phyloP scores from a whole-genome alignment of 2,329 filamentous ascomycete genomes.

The Pyrenophora graminea region DNA sequence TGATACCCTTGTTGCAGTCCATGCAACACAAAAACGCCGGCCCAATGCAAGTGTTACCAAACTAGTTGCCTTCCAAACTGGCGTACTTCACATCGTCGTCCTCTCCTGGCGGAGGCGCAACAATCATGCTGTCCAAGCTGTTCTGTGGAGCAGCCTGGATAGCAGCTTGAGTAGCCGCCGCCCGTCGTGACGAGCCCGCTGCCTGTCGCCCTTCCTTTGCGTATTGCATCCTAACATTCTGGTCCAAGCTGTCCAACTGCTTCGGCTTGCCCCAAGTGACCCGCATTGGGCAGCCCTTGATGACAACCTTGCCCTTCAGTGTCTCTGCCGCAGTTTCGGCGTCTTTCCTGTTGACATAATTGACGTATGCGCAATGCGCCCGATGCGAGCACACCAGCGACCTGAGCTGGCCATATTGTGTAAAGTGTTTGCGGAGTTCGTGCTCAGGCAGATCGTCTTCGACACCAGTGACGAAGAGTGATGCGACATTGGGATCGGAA shows the following conservation, averaged over 20 bases:
- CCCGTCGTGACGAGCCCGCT: slow-evolving; percentile 32
- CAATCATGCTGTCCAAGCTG: slow-evolving; percentile 50
- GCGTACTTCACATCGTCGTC: slow-evolving; percentile 82
- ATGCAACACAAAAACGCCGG: slow-evolving; percentile 32
- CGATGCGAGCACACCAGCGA: slow-evolving; percentile 95
- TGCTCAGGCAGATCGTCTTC: slow-evolving; percentile 96
- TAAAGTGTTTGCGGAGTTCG: slow-evolving; percentile 88
- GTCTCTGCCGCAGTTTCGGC: slow-evolving; percentile 85
- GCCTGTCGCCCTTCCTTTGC: slow-evolving; percentile 70
- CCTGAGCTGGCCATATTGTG: slow-evolving; percentile 84
- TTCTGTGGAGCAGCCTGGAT: slow-evolving; percentile 49
- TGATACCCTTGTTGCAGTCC: slow-evolving; percentile 36
- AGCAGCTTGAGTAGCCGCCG: slow-evolving; percentile 41
- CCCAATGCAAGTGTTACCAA: slow-evolving; percentile 22
- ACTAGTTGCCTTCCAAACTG: slow-evolving; percentile 76
- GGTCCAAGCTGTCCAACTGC: slow-evolving; percentile 87
- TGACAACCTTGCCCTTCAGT: slow-evolving; percentile 84
- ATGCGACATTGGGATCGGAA: slow-evolving; percentile 81
- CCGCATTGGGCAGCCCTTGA: slow-evolving; percentile 86
- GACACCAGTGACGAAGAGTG: slow-evolving; percentile 90
- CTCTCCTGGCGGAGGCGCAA: slow-evolving; percentile 79
- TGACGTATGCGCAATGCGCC: slow-evolving; percentile 95
- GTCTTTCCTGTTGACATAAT: slow-evolving; percentile 81
- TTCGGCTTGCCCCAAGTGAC: slow-evolving; percentile 93
- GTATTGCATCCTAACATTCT: slow-evolving; percentile 80